Conservation (phyloP, 1,284 basidiomycete species). For the Trichosporon coremiiforme region DNA sequence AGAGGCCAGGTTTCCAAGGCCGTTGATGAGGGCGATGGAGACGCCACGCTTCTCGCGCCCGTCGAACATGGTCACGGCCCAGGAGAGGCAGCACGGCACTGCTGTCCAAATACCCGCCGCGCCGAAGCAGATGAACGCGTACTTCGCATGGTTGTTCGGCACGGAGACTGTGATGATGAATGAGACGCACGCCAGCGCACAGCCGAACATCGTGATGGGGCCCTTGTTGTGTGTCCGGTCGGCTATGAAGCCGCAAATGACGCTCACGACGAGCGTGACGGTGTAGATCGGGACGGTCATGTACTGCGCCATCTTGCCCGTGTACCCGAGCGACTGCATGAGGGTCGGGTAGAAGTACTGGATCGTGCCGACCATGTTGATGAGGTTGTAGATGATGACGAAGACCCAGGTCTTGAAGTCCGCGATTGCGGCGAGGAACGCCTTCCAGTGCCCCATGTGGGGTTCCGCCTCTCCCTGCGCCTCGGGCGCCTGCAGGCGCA, state of each 20-base stretch:
- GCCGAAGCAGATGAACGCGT: constrained; percentile 56
- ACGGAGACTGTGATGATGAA: constrained; percentile 52
- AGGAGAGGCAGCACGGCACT: constrained; percentile 51
- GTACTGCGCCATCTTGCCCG: constrained; percentile 48
- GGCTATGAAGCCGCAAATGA: constrained; percentile 48
- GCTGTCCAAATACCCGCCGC: constrained; percentile 54
- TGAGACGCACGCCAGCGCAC: constrained; percentile 36
- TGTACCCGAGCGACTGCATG: constrained; percentile 51
- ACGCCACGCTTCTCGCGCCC: constrained; percentile 53
- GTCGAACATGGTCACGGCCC: constrained; percentile 54
- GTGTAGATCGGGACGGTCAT: constrained; percentile 58
- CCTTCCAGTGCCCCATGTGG: constrained; percentile 35
- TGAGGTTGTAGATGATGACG: constrained; percentile 44
- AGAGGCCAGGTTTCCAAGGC: constrained; percentile 48
- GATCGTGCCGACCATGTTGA: constrained; percentile 53
- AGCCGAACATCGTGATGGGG: constrained; percentile 45
- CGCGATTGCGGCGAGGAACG: constrained; percentile 37
- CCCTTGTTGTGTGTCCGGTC: constrained; percentile 53
- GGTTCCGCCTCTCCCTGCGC: constrained; percentile 37
- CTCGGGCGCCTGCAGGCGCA: constrained; percentile 30
- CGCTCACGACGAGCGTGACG: constrained; percentile 52
- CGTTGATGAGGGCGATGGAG: constrained; percentile 52
- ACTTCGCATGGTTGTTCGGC: constrained; percentile 42
- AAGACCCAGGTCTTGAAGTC: constrained; percentile 49
- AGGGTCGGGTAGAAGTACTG: constrained; percentile 57